Evolutionary conservation across 495 filamentous ascomycete genomes (phyloP).

Genomic region (Penicillium coffeae): DNA sequence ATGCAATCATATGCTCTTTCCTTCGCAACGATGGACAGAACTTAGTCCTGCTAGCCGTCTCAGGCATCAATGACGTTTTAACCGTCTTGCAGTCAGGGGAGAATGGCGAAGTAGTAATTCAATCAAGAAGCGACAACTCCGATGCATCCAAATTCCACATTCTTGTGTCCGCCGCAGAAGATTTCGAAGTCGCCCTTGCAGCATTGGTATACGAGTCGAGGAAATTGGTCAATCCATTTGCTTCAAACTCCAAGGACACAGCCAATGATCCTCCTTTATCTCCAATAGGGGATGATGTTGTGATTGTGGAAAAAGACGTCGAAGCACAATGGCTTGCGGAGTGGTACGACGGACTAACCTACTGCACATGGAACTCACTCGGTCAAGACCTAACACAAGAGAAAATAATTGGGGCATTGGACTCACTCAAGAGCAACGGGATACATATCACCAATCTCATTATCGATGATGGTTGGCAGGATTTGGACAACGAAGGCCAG

Average conservation of each 20-base stretch:
- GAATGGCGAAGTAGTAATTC: slow-evolving; percentile 62
- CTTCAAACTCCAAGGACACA: slow-evolving; percentile 1
- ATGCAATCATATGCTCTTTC: slow-evolving; percentile 79
- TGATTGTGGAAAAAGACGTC: slow-evolving; percentile 42
- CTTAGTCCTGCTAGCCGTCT: slow-evolving; percentile 77
- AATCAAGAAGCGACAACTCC: slow-evolving; percentile 66
- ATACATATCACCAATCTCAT: slow-evolving; percentile 80
- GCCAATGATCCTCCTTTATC: slow-evolving; percentile 23
- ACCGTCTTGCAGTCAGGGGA: slow-evolving; percentile 66
- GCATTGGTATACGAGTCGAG: slow-evolving; percentile 85
- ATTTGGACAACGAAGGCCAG: slow-evolving; percentile 57
- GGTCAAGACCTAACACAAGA: slow-evolving; percentile 78
- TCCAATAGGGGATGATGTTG: slow-evolving; percentile 34
- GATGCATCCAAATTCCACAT: slow-evolving; percentile 54
- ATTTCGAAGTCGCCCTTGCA: slow-evolving; percentile 73
- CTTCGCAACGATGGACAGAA: slow-evolving; percentile 69
- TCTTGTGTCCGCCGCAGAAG: slow-evolving; percentile 66
- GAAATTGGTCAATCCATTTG: slow-evolving; percentile 52
- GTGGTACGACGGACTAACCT: slow-evolving; percentile 83
- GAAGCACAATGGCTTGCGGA: slow-evolving; percentile 72
- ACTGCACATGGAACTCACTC: slow-evolving; percentile 91
- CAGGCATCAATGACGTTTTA: slow-evolving; percentile 67
- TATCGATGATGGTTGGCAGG: slow-evolving; percentile 97
- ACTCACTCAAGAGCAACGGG: slow-evolving; percentile 62
- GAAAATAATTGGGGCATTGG: slow-evolving; percentile 71